Evolutionary conservation across 176 grass and related monocot species (phyloP), one percentile per base, ranked within the genome.

Genomic region (Musa itinerans): DNA sequence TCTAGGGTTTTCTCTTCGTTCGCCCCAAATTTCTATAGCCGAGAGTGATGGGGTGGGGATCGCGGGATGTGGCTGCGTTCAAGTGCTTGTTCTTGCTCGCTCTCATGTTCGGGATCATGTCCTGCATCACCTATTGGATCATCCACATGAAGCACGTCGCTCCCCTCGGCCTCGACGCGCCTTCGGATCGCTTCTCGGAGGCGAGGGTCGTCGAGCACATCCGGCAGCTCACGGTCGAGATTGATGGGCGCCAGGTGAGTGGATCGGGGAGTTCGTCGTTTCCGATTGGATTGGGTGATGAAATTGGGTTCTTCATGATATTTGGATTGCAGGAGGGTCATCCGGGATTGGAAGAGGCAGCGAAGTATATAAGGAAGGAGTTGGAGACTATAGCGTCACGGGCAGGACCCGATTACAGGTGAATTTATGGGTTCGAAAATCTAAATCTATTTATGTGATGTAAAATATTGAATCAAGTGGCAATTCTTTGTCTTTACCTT

Each of bases 101-200:
- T 0, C 59, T 76, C n/a, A 79, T 98, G 63, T 98, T 87, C 88
- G 90, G 63, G n/a, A 53, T 73, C 75, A 76, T 90, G 77, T 90
- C 94, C 15, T 71, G 78, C 79, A 19, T 91, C 52, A 84, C 75
- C 49, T 91, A 93, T 84, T 68, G 54, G 74, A 80, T 84, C 84
- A 81, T 93, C 77, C 88, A 98, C 84, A 98, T 89, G 88, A 86
- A 84, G 79, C 94, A 98, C 78, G 90, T 98, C 63, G 16, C 74
- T 52, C 94, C 94, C 20, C 86, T 98, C 34, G 86, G 73, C 9
- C 14, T 59, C 68, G 84, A 87, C 78, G 88, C 94, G 26, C 84
- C 86, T 10, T 72, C 23, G 11, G 78, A 71, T 53, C 75, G 66
- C 3, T 98, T 98, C 84, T 87, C 94, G 63, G 94, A 98, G 84